Percentiles rank a stretch among this genome's conserved stretches.
Conservation (phyloP, 2,329 filamentous ascomycete species). For the Ophiostoma angusticollis region DNA sequence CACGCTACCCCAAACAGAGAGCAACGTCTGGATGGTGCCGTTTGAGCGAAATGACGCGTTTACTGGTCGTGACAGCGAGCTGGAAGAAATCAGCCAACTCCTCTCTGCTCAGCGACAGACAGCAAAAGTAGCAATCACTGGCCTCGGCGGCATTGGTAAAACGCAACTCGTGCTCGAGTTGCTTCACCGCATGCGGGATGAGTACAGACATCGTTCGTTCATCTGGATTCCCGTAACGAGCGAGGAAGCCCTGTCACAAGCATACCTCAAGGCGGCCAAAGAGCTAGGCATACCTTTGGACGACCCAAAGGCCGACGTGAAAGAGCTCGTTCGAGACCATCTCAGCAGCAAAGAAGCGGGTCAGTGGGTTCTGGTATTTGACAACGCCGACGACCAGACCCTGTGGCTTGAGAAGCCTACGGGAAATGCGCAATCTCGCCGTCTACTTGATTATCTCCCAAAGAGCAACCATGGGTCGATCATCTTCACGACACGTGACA, state of each 20-base stretch:
- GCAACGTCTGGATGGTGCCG: slow-evolving; percentile 9
- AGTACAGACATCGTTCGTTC: slow-evolving; percentile 21
- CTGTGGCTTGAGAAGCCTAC: slow-evolving; percentile 15
- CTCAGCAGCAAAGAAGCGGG: slow-evolving; percentile 18
- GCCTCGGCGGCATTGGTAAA: slow-evolving; percentile 26
- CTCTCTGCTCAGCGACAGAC: slow-evolving; percentile 15
- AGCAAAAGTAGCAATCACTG: slow-evolving; percentile 17
- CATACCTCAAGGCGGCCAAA: slow-evolving; percentile 22
- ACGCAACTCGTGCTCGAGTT: slow-evolving; percentile 27
- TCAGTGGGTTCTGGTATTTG: slow-evolving; percentile 30
- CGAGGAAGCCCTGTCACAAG: slow-evolving; percentile 20
- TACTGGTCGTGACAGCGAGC: slow-evolving; percentile 15
- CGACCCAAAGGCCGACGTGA: slow-evolving; percentile 24
- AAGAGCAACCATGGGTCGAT: not conserved
- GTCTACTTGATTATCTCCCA: not conserved
- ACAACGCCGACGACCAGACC: slow-evolving; percentile 29
- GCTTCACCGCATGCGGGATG: slow-evolving; percentile 18
- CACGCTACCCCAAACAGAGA: not conserved
- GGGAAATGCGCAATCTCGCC: not conserved
- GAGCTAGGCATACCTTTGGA: slow-evolving; percentile 19
- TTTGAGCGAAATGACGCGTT: slow-evolving; percentile 18
- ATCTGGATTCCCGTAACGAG: slow-evolving; percentile 27
- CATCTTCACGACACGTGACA: not conserved
- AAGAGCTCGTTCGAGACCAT: slow-evolving; percentile 21
- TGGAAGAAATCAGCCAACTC: slow-evolving; percentile 11